Conservation (phyloP, 1,284 basidiomycete genomes). For the Wallemia mellicola region DNA sequence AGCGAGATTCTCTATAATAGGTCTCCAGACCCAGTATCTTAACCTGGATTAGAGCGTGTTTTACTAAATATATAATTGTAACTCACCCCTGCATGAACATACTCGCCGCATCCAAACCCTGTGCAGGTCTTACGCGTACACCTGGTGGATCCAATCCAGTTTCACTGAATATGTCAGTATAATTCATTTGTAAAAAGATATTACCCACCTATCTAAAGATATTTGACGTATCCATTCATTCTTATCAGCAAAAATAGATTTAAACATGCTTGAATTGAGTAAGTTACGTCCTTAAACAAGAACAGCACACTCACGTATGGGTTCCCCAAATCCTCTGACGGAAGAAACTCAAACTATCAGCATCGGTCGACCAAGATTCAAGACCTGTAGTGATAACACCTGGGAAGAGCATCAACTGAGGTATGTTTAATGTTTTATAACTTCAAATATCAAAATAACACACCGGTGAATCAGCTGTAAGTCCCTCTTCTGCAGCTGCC, state of each 20-base stretch:
- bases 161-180: too few relatives aligned
- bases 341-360: slow-evolving; percentile 47
- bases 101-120: slow-evolving; percentile 62
- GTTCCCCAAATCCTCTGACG: slow-evolving; percentile 65
- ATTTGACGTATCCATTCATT: slow-evolving; percentile 68
- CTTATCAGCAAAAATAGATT: slow-evolving; percentile 55
- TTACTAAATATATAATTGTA: neutral
- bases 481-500: slow-evolving; percentile 30
- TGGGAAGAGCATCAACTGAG: neutral
- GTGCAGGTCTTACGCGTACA: slow-evolving; percentile 69
- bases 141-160: slow-evolving; percentile 74
- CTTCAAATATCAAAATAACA: slow-evolving; percentile 19
- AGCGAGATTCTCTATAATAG: slow-evolving; percentile 77
- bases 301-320: slow-evolving; percentile 13
- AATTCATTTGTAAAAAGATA: too few relatives aligned
- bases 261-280: slow-evolving; percentile 35
- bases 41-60: slow-evolving; percentile 2
- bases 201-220: slow-evolving; percentile 44
- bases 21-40: slow-evolving; percentile 80
- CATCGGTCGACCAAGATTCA: slow-evolving; percentile 56
- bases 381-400: slow-evolving; percentile 18
- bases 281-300: slow-evolving; percentile 8
- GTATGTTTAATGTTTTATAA: slow-evolving; percentile 25
- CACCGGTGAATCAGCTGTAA: slow-evolving; percentile 43
- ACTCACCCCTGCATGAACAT: slow-evolving; percentile 45